Base-by-base conservation (phyloP, 1,284 basidiomycete species). In the Phylloporus sp. region DNA sequence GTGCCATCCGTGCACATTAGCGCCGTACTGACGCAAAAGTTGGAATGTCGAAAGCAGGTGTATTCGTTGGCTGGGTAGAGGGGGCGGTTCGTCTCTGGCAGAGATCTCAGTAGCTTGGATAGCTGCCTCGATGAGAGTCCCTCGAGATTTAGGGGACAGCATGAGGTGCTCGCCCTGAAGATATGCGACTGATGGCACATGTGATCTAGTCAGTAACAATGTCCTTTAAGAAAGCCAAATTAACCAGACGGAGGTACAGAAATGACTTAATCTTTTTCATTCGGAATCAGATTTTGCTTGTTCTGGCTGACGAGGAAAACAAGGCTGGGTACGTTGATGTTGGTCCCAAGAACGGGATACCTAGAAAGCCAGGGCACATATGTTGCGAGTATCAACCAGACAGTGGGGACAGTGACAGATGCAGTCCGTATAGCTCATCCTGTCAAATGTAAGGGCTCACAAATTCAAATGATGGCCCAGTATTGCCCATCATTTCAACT, bases 1-100 rank as follows among this genome's bases (percentile, higher is more conserved):
- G 81, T 78, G 2, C 93, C 94, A 63, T 90, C 85, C 2, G 84
- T 73, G 3, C 88, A 82, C 24, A 96, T 78, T 17, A 97, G 79
- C 0, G 94, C 91, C 0, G 95, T 94, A 1, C 96, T 95, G 15
- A 98, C 95, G 52, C 91, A 87, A 74, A 97, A 97, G 39, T 94
- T 90, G 50, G 94, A 96, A 77, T 95, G 94, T 0, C 85, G 89
- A 46, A 79, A 82, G 73, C 95, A 94, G 1, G 90, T 82, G 51
- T 76, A 72, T 62, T 85, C 78, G 63, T 83, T 83, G 26, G 84
- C 88, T 90, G 67, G 32, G n/a, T n/a, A 24, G 46, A 34, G 18
- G n/a, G 20, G 29, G 26, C 29, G 39, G 6, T 40, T 22, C 20
- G 37, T 37, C 22, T 13, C 26, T 11, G 26, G 20, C 6, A 51